phyloP scores from a whole-genome alignment of 2,329 filamentous ascomycete genomes.

The Neofusicoccum cordaticola region DNA sequence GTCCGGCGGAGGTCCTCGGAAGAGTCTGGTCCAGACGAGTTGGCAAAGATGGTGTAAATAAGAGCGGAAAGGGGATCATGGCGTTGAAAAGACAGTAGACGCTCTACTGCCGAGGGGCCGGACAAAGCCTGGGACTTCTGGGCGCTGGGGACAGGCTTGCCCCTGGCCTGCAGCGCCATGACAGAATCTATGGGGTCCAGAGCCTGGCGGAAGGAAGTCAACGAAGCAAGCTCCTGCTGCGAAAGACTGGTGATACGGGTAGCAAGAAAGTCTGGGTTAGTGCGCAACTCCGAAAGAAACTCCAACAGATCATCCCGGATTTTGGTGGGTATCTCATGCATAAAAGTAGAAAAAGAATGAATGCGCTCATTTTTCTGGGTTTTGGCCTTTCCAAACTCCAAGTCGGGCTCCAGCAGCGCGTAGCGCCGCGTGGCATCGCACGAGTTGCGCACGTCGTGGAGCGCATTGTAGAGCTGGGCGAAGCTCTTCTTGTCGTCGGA shows the following conservation, averaged over 20 bases:
- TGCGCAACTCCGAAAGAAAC: conserved; percentile 78
- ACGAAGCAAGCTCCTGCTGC: conserved; percentile 69
- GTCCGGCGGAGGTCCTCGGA: conserved; percentile 76
- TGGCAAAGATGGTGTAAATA: conserved; percentile 85
- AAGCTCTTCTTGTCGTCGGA: conserved; percentile 77
- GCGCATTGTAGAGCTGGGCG: conserved; percentile 69
- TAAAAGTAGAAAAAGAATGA: conserved; percentile 45
- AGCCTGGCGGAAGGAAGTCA: conserved; percentile 75
- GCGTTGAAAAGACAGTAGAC: conserved; percentile 82
- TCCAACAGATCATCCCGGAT: conserved; percentile 72
- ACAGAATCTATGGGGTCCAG: conserved; percentile 82
- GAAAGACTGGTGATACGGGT: conserved; percentile 74
- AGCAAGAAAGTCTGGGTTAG: conserved; percentile 84
- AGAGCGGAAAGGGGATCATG: conserved; percentile 82
- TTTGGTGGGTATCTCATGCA: conserved; percentile 70
- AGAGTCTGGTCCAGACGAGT: conserved; percentile 77
- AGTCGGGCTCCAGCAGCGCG: conserved; percentile 68
- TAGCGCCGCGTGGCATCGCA: conserved; percentile 70
- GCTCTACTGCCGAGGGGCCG: conserved; percentile 68
- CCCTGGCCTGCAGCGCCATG: conserved; percentile 62
- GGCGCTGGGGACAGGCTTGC: conserved; percentile 47
- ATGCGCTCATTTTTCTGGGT: conserved; percentile 43
- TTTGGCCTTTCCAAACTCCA: conserved; percentile 53
- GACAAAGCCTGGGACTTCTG: conserved; percentile 49
- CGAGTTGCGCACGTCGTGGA: conserved; percentile 75